Conservation (phyloP, 768 basidiomycete species). For the Mycena albidolilacea region DNA sequence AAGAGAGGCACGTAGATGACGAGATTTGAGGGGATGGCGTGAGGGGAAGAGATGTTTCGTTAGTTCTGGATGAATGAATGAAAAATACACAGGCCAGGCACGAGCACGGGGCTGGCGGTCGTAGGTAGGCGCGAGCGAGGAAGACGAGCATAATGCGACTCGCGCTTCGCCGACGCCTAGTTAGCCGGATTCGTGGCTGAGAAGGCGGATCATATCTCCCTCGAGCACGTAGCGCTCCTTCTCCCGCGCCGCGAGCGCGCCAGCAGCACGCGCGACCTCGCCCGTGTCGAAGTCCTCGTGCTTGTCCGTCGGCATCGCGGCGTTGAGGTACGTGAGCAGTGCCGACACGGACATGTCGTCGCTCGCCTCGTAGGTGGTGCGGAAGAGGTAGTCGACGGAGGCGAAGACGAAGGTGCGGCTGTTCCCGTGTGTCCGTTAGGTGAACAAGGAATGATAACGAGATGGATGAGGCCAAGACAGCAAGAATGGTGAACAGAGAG, state of each 20-base stretch:
- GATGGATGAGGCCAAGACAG: neutral
- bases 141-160: neutral
- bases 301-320: conserved; percentile 83
- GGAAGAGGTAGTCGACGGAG: conserved; percentile 76
- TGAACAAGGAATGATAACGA: conserved; percentile 2
- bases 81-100: conserved; percentile 6
- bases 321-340: conserved; percentile 80
- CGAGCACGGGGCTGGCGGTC: neutral
- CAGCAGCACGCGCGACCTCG: conserved; percentile 71
- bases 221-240: conserved; percentile 31
- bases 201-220: conserved; percentile 34
- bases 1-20: conserved; percentile 2
- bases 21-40: neutral
- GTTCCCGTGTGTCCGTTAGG: neutral
- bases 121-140: neutral
- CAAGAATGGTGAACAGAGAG: conserved; percentile 13
- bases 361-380: conserved; percentile 73
- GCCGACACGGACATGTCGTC: conserved; percentile 82
- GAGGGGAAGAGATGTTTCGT: neutral
- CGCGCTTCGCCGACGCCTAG: neutral
- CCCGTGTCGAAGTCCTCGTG: conserved; percentile 87
- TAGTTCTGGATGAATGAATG: conserved; percentile 3
- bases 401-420: conserved; percentile 74
- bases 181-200: conserved; percentile 15
- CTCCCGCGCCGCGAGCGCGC: conserved; percentile 32